phyloP scores from a whole-genome alignment of 1,284 basidiomycete genomes.

The Coniophora puteana region DNA sequence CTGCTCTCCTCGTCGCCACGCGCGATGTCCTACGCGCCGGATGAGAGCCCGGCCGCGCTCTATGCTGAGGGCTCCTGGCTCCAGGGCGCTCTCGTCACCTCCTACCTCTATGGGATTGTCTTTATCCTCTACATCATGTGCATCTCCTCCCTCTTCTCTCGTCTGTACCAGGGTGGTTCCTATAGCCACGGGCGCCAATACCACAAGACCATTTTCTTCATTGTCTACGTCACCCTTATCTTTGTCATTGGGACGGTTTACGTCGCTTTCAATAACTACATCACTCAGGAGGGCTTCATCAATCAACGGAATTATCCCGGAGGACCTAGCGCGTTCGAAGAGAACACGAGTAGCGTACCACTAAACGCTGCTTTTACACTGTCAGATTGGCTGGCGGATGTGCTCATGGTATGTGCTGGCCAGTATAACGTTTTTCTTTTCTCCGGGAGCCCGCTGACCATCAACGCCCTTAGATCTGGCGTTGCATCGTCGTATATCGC shows the following conservation, averaged over 20 bases:
- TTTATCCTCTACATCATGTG: constrained; percentile 26
- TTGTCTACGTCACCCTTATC: constrained; percentile 26
- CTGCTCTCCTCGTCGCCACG: no score
- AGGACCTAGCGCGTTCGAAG: constrained; percentile 22
- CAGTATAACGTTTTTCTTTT: neutral
- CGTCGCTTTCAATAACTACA: constrained; percentile 18
- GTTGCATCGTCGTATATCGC: constrained; percentile 29
- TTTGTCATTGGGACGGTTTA: constrained; percentile 30
- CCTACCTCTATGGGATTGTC: constrained; percentile 25
- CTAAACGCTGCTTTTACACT: constrained; percentile 26
- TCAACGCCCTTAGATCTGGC: constrained; percentile 28
- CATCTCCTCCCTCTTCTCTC: constrained; percentile 22
- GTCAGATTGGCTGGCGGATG: constrained; percentile 30
- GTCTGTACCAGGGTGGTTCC: constrained; percentile 13
- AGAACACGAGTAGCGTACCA: constrained; percentile 18
- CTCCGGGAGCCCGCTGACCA: neutral
- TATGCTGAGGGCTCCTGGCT: constrained; percentile 27
- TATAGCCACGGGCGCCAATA: no score
- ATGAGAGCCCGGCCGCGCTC: constrained; percentile 19
- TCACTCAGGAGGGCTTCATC: constrained; percentile 31
- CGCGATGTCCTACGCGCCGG: constrained; percentile 9
- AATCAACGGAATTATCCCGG: constrained; percentile 32
- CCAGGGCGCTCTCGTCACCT: constrained; percentile 26
- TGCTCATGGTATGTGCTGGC: constrained; percentile 23
- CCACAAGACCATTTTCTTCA: constrained; percentile 19